Conservation (phyloP, 495 filamentous ascomycete genomes). For the Friedmanniomyces simplex region DNA sequence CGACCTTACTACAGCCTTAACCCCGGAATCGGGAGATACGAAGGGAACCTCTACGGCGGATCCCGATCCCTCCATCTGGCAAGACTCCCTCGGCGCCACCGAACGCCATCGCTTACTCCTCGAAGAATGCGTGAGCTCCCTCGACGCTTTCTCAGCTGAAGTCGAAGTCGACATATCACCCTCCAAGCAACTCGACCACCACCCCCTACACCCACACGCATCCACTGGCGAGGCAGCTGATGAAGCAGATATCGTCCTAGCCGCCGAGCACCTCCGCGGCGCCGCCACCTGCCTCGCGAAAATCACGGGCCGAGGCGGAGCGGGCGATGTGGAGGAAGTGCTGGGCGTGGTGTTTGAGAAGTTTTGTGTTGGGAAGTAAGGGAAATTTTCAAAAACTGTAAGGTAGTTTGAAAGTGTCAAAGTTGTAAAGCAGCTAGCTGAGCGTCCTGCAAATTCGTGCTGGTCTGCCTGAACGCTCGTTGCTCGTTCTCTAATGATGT, state of each 20-base stretch:
- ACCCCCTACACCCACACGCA: slow-evolving; percentile 22
- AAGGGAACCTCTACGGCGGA: slow-evolving; percentile 12
- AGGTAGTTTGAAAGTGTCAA: no score
- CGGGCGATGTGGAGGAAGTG: slow-evolving; percentile 91
- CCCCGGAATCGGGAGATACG: slow-evolving; percentile 18
- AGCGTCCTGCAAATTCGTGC: no score
- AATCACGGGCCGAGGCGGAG: slow-evolving; percentile 79
- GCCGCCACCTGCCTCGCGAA: slow-evolving; percentile 71
- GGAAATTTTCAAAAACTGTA: not conserved
- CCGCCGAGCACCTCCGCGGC: slow-evolving; percentile 78
- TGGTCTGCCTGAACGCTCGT: no score
- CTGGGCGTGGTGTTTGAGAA: slow-evolving; percentile 97
- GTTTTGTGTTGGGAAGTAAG: slow-evolving; percentile 67
- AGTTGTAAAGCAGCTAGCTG: not conserved
- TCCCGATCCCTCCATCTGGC: slow-evolving; percentile 47
- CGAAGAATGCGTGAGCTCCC: slow-evolving; percentile 53
- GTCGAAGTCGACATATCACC: not conserved
- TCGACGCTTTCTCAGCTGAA: slow-evolving; percentile 54
- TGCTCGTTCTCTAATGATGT: no score
- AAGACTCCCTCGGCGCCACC: slow-evolving; percentile 81
- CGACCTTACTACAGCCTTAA: slow-evolving; percentile 54
- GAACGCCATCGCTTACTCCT: slow-evolving; percentile 81
- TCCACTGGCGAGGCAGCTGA: slow-evolving; percentile 26
- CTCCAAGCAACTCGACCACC: slow-evolving; percentile 8
- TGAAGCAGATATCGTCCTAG: slow-evolving; percentile 73